These are phyloP conservation scores for Arctostaphylos glauca DNA, from an alignment of 148 eudicot species.

Conservation along the genomic window DNA sequence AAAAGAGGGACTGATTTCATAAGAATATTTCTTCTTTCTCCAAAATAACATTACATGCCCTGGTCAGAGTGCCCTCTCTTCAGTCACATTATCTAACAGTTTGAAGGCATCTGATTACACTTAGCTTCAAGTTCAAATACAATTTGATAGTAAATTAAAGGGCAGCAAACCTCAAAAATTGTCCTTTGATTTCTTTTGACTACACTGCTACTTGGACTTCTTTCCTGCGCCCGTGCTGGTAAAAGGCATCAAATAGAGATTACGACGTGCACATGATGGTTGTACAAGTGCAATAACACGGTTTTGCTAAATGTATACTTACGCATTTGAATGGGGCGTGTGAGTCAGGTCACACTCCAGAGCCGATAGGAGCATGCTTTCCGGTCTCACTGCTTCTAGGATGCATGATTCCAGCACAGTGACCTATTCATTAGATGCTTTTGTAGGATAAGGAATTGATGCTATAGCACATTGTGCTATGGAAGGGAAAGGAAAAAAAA, in stretches of 20 bases:
- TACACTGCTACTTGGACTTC: not conserved
- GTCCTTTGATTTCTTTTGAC: not conserved
- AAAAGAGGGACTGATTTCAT: too few relatives aligned
- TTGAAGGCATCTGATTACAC: too few relatives aligned
- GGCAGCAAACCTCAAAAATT: not conserved
- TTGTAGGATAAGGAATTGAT: constrained; percentile 17
- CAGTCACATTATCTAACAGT: too few relatives aligned
- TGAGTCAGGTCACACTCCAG: constrained; percentile 4
- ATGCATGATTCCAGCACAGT: constrained; percentile 2
- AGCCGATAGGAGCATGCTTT: not conserved
- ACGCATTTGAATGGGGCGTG: not conserved
- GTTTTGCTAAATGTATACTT: not conserved
- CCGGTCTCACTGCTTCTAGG: not conserved
- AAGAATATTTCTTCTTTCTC: too few relatives aligned
- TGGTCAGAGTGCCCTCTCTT: too few relatives aligned
- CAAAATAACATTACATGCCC: too few relatives aligned
- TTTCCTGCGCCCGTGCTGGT: not conserved
- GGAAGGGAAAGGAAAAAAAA: not conserved
- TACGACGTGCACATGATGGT: not conserved
- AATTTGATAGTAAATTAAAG: too few relatives aligned
- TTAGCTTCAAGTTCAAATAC: too few relatives aligned
- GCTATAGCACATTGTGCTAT: not conserved
- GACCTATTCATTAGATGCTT: constrained; percentile 19
- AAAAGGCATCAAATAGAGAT: not conserved
- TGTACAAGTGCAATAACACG: not conserved